Percentiles rank a stretch among this genome's conserved stretches.
These are phyloP conservation scores for Candida nanaspora DNA, from an alignment of 805 yeast genomes.

Conservation along the genomic window DNA sequence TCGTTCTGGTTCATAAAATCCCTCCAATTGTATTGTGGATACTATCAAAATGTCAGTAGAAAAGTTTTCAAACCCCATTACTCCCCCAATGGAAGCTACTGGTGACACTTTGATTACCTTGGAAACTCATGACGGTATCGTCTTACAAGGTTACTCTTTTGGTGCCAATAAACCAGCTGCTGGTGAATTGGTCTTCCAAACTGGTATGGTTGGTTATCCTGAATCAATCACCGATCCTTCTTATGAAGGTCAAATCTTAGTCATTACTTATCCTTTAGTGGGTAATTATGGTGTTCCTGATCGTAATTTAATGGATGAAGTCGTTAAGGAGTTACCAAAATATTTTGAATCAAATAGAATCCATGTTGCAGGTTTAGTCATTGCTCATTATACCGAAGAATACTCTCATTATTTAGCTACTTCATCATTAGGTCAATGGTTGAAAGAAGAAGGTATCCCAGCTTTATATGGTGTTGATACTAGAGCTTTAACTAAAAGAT, in stretches of 20 bases:
- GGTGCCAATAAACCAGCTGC: constrained; percentile 88
- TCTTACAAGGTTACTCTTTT: constrained; percentile 91
- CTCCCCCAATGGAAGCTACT: constrained; percentile 82
- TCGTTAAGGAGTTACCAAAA: constrained; percentile 71
- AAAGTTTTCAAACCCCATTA: constrained; percentile 69
- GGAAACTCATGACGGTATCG: constrained; percentile 81
- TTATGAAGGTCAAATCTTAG: constrained; percentile 92
- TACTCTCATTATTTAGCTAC: constrained; percentile 90
- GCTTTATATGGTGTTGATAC: constrained; percentile 98
- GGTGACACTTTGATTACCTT: constrained; percentile 81
- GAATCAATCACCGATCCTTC: constrained; percentile 99
- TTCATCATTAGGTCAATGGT: constrained; percentile 91
- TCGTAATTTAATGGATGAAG: constrained; percentile 65
- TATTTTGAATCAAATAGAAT: constrained; percentile 89
- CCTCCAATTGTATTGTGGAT: constrained; percentile 1
- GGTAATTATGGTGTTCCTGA: constrained; percentile 99
- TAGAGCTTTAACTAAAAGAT: constrained; percentile 85
- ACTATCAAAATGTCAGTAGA: constrained; percentile 24
- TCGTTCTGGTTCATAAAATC: not conserved
- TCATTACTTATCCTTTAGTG: constrained; percentile 93
- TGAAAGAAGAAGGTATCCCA: constrained; percentile 84
- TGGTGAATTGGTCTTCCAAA: constrained; percentile 98
- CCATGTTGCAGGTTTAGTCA: constrained; percentile 94
- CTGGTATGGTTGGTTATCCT: constrained; percentile 99
- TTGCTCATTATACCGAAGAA: constrained; percentile 94